These are phyloP conservation scores for Tremella mesenterica DNA, from an alignment of 768 basidiomycete species.

Conservation along the genomic window DNA sequence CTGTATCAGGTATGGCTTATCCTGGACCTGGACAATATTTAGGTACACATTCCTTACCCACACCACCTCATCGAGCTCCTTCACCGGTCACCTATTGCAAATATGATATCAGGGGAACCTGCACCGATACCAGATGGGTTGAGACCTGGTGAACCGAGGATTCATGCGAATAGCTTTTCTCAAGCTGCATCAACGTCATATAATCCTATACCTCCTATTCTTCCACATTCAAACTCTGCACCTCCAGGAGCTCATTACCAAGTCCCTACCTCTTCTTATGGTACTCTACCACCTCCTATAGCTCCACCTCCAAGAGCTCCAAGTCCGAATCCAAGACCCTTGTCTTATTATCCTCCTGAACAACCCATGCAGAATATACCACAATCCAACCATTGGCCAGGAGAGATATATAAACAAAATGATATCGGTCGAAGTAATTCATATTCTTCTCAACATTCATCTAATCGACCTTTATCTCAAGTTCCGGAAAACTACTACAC, in stretches of 20 bases:
- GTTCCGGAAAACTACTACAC: neutral
- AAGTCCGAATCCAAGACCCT: constrained; percentile 12
- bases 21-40: constrained; percentile 3
- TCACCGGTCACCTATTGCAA: too few relatives aligned
- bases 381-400: neutral
- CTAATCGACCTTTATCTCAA: neutral
- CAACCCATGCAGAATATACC: neutral
- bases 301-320: constrained; percentile 10
- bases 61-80: neutral
- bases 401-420: neutral
- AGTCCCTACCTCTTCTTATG: constrained; percentile 26
- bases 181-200: constrained; percentile 4
- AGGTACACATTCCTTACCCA: neutral
- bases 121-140: neutral
- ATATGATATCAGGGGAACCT: too few relatives aligned
- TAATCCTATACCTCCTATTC: constrained; percentile 17
- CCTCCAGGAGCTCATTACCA: constrained; percentile 23
- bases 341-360: constrained; percentile 1
- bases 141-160: neutral
- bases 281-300: constrained; percentile 6
- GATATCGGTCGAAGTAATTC: neutral
- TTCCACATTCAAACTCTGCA: constrained; percentile 23
- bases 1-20: constrained; percentile 14
- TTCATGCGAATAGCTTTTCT: constrained; percentile 27
- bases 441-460: constrained; percentile 2